Evolutionary conservation across 257 asterid genomes (phyloP).

Genomic region (Nicotiana paniculata): DNA sequence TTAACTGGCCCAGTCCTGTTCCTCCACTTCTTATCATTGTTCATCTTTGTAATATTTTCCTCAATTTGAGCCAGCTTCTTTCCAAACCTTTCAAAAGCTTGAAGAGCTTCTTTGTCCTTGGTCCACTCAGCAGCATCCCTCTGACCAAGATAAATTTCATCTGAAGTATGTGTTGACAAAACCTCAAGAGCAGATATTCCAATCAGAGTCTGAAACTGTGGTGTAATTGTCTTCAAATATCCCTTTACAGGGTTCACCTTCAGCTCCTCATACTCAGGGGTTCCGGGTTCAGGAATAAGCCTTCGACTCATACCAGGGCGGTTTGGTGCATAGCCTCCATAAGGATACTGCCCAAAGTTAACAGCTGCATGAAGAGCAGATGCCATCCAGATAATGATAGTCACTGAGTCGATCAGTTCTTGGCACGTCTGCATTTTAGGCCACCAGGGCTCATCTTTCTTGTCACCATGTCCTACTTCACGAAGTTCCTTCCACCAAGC

Average conservation of each 20-base stretch:
- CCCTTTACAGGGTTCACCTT: conserved; percentile 45
- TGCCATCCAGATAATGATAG: no score
- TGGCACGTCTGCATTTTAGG: no score
- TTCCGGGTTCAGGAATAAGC: conserved; percentile 3
- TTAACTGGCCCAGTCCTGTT: conserved; percentile 60
- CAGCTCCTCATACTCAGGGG: conserved; percentile 53
- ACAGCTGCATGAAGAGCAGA: no score
- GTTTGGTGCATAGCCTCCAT: no score
- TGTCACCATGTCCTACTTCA: no score
- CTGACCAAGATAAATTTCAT: conserved; percentile 59
- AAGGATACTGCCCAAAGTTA: no score
- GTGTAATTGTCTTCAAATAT: conserved; percentile 44
- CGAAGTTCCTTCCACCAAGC: no score
- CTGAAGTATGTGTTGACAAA: conserved; percentile 58
- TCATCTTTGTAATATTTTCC: conserved; percentile 32
- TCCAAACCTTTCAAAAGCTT: conserved; percentile 50
- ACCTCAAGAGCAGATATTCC: conserved; percentile 56
- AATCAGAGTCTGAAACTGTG: conserved; percentile 42
- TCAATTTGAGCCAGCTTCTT: conserved; percentile 39
- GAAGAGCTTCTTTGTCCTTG: conserved; percentile 30
- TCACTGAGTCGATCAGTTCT: no score
- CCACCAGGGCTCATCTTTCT: no score
- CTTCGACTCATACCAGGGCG: no score
- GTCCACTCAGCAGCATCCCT: conserved; percentile 59
- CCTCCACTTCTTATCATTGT: conserved; percentile 33